Base-by-base conservation (phyloP, 2,329 filamentous ascomycete species). In the Colletotrichum tanaceti region DNA sequence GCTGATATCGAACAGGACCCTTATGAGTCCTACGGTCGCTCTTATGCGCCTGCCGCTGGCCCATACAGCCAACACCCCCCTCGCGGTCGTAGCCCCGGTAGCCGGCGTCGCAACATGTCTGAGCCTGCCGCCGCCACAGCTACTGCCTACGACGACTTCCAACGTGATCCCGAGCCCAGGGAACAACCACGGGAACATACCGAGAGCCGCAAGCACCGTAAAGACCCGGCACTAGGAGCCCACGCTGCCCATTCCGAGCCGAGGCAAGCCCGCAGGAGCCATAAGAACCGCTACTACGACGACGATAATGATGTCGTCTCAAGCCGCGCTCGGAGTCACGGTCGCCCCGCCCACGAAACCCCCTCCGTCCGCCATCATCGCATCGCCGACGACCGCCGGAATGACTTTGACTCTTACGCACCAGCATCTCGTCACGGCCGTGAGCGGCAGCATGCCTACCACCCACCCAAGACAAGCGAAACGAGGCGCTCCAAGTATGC, bases 391-490 rank as follows among this genome's bases (percentile, higher is more conserved):
- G 61, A 59, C n/a, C 38, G 43, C 20, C n/a, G 50, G 41, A 13
- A 66, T 20, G 54, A 54, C n/a, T 59, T 55, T 44, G 65, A 65
- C 20, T 32, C 43, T 2, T 49, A 58, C 38, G 43, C 43, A 18
- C 57, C 66, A 3, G 63, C 55, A 6, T 67, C 66, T 50, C 63
- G 47, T 20, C 63, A 44, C 24, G 63, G 57, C 35, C 66, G 53
- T 13, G 66, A 69, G 22, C 63, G 66, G 10, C 65, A 65, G 11
- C 60, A 65, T n/a, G 64, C 58, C 13, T 63, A 65, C 24, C 60
- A 71, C 52, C 70, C 70, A 16, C 70, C 70, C 9, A 57, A 60
- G n/a, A 70, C 63, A 41, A 63, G 63, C 22, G 70, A 71, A n/a
- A 70, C 70, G 6, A 70, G 68, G 32, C 63, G 60, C 16, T 39